Base-by-base conservation (phyloP, 805 yeast species). In the Starmerella tilneyi region DNA sequence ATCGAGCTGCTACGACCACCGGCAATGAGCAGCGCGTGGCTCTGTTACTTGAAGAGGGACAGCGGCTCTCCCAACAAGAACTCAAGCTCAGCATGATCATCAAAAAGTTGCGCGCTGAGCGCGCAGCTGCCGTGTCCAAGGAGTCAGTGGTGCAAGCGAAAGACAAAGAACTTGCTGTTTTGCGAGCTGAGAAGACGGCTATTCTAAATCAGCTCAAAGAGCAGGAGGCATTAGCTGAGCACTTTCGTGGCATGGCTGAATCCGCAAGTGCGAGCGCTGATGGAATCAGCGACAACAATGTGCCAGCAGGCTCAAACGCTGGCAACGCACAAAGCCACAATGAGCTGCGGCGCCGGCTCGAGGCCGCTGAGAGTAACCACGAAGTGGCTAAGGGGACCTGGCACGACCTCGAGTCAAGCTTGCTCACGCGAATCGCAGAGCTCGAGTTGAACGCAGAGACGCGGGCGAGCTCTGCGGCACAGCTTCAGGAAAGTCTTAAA, bases 381-480 rank as follows among this genome's bases (percentile, higher is more conserved):
- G 73, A 82, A 7, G 72, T 78, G 13, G 81, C 89, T 0, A 80
- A 80, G 46, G 84, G 79, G 51, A 84, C 81, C 59, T 84, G 95
- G 94, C 79, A 81, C 46, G 66, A 77, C 16, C 78, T 85, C 34
- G 96, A 92, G 61, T 72, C 81, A 31, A 69, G 76, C 3, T 68
- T 85, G 48, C 65, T 70, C 49, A 60, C 64, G 8, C 73, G 72
- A 46, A 67, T 79, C 16, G 59, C 72, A 4, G 56, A 52, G 27
- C 56, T 56, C 16, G 55, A 52, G 17, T 28, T 29, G 19, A 19
- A 23, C 16, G 21, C 22, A 9, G 49, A 43, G 16, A 16, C 38
- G 27, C 28, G 45, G 12, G 26, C 22, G 13, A 9, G n/a, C 2
- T n/a, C 45, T 2, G 26, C 30, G 8, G 9, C 39, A 4, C 43